Base-by-base conservation (phyloP, 2,329 filamentous ascomycete genomes). In the Cryoendolithus antarcticus region DNA sequence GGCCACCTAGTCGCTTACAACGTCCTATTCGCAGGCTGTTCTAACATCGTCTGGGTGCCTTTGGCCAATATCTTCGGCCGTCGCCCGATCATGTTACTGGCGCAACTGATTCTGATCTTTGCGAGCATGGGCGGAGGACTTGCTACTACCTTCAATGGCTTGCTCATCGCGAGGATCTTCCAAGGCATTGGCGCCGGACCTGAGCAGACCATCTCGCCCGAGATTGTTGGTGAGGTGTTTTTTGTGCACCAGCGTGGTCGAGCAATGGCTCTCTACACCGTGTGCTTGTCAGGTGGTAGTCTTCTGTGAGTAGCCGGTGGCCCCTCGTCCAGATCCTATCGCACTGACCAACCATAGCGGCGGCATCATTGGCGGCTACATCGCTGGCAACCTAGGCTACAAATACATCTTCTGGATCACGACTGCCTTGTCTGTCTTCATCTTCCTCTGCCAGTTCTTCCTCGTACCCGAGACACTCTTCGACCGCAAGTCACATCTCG, bases 41-140 rank as follows among this genome's bases (percentile, higher is more conserved):
- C 58, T 0, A 65, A 66, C 39, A 42, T 65, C 39, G 56, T 55
- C 45, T 64, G 61, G 62, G 59, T 64, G 3, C 63, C 63, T 2
- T 36, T 65, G 9, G 53, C 60, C 2, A 63, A 64, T 32, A 60
- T 56, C 0, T 60, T 64, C 38, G 62, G 63, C 5, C 56, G 62
- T 12, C 49, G 62, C 8, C 56, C 61, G 1, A 49, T 66, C 27
- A 50, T 60, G 11, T 54, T 66, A 2, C 13, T 53, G 3, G 56
- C 59, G 29, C 44, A 64, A 27, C 36, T 60, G n/a, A 32, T 64
- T 1, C 48, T 59, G 5, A 46, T 50, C 1, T 44, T 60, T 3
- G 53, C 54, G 9, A 60, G 55, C n/a, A 55, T 62, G 44, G 65
- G 62, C 62, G 59, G 59, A 40, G 62, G 59, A 2, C 43, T 59